These are phyloP conservation scores for Boletus barrowsii DNA, from an alignment of 768 basidiomycete species.

Conservation along the genomic window DNA sequence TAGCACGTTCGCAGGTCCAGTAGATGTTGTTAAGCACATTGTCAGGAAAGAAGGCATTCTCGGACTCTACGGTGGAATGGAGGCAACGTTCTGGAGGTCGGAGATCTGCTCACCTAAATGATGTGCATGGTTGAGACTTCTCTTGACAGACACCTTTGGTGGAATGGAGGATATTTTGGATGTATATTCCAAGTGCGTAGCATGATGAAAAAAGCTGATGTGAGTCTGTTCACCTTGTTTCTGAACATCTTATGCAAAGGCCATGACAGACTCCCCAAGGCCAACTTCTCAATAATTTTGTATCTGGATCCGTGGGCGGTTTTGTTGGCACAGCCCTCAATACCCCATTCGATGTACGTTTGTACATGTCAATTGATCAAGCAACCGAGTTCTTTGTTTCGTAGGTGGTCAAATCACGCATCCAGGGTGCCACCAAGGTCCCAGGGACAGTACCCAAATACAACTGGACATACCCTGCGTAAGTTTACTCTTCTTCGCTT, in stretches of 20 bases:
- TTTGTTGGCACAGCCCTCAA: slow-evolving; percentile 87
- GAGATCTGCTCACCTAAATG: not conserved
- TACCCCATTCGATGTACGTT: slow-evolving; percentile 69
- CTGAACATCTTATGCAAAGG: not conserved
- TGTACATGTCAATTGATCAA: not conserved
- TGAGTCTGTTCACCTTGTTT: slow-evolving; percentile 30
- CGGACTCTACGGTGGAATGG: slow-evolving; percentile 93
- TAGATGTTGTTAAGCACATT: slow-evolving; percentile 84
- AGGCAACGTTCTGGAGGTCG: slow-evolving; percentile 95
- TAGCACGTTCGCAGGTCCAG: slow-evolving; percentile 85
- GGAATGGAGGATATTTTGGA: slow-evolving; percentile 97
- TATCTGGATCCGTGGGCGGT: slow-evolving; percentile 88
- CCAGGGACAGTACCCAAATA: slow-evolving; percentile 82
- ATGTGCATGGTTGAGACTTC: not conserved
- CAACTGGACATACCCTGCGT: slow-evolving; percentile 93
- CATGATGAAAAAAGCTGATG: slow-evolving; percentile 83
- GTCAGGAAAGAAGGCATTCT: slow-evolving; percentile 75
- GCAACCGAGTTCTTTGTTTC: not conserved
- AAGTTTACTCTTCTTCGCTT: slow-evolving; percentile 10
- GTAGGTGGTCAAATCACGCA: slow-evolving; percentile 94
- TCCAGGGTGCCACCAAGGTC: slow-evolving; percentile 68
- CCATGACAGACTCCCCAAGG: slow-evolving; percentile 54
- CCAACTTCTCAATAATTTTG: slow-evolving; percentile 85
- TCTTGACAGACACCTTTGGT: slow-evolving; percentile 66
- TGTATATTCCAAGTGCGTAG: slow-evolving; percentile 82